phyloP scores from a whole-genome alignment of 108 stramenopile species.

The Hondaea fermentalgiana region DNA sequence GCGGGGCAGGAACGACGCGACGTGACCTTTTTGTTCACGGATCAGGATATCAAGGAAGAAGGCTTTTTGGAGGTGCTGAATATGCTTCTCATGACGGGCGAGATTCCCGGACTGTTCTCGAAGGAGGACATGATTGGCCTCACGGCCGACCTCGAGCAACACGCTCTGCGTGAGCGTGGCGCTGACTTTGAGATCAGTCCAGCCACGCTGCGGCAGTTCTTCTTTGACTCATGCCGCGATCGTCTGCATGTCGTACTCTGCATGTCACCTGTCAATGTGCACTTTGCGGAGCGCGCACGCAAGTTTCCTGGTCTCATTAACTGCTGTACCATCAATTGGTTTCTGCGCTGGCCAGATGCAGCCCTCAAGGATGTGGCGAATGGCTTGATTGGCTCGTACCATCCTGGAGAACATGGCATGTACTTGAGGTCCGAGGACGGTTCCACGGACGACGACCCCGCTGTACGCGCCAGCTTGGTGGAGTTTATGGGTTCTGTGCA shows the following conservation, averaged over 20 bases:
- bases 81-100: conserved; percentile 73
- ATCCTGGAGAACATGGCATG: background rate
- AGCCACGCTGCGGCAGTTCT: conserved; percentile 74
- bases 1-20: conserved; percentile 69
- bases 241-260: conserved; percentile 78
- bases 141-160: conserved; percentile 57
- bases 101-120: conserved; percentile 75
- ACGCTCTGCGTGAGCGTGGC: conserved; percentile 55
- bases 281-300: conserved; percentile 70
- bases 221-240: conserved; percentile 71
- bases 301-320: conserved; percentile 77
- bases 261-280: conserved; percentile 83
- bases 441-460: conserved; percentile 35
- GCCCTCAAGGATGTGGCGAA: conserved; percentile 68
- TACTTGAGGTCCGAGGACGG: conserved; percentile 51
- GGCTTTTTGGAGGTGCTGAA: conserved; percentile 79
- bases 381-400: conserved; percentile 52
- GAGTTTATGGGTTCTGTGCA: conserved; percentile 74
- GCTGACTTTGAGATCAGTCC: conserved; percentile 69
- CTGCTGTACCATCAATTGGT: conserved; percentile 80
- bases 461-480: conserved; percentile 53
- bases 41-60: conserved; percentile 80
- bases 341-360: conserved; percentile 80
- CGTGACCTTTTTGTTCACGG: conserved; percentile 79
- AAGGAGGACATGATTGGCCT: conserved; percentile 88